Conservation (phyloP, 345 rosid species). For the Conringia planisiliqua region DNA sequence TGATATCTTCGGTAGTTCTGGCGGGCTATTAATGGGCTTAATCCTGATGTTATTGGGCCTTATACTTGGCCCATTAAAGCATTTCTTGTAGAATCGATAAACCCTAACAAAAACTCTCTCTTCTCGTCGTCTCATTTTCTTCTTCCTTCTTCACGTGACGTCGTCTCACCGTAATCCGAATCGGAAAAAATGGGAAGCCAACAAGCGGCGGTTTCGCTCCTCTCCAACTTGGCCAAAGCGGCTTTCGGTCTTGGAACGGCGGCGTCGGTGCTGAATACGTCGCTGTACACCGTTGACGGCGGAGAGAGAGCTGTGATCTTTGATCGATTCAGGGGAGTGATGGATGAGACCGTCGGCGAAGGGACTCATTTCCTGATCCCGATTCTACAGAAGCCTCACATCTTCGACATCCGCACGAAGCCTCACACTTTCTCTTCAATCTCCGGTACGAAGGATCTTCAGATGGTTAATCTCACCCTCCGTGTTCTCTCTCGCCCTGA, state of each 20-base stretch:
- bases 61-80: background rate
- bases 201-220: slow-evolving; percentile 72
- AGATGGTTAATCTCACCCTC: slow-evolving; percentile 97
- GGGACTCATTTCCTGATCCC: slow-evolving; percentile 95
- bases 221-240: slow-evolving; percentile 61
- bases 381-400: slow-evolving; percentile 80
- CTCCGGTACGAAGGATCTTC: slow-evolving; percentile 98
- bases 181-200: slow-evolving; percentile 60
- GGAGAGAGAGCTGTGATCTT: slow-evolving; percentile 94
- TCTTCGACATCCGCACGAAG: slow-evolving; percentile 80
- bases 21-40: background rate
- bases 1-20: background rate
- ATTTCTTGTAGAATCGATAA: background rate
- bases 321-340: slow-evolving; percentile 86
- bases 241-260: slow-evolving; percentile 86
- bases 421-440: slow-evolving; percentile 95
- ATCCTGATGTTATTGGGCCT: background rate
- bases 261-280: slow-evolving; percentile 53
- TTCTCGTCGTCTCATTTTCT: background rate
- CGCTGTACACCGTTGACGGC: slow-evolving; percentile 98
- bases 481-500: slow-evolving; percentile 95
- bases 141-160: too few species aligned
- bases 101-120: slow-evolving; percentile 36
- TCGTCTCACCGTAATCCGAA: too few species aligned
- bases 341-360: slow-evolving; percentile 77